Evolutionary conservation across 495 filamentous ascomycete species (phyloP), one percentile per base, ranked within the genome.

Genomic region (Xylona heveae): DNA sequence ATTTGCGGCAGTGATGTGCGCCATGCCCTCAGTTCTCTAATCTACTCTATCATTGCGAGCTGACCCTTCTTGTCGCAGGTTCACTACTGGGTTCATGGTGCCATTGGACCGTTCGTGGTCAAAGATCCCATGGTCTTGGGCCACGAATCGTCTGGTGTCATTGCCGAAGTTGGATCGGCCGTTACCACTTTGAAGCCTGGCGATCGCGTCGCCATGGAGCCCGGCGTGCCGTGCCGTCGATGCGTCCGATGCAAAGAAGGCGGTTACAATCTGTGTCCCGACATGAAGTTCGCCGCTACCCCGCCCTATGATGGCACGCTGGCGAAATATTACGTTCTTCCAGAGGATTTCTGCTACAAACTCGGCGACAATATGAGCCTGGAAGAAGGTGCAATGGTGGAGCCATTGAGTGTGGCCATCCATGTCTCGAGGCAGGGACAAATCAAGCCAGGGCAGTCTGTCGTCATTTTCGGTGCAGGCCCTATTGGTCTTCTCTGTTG

Each of bases 251-350:
- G 80, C 48, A 41, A 42, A 13, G 56, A 58, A 27, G 75, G 74
- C 17, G 61, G 79, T 31, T 88, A 90, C 50, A 92, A 90, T 50
- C 78, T 92, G 54, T 92, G 81, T 60, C 58, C 61, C n/a, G 50
- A 54, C 6, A 74, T 92, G 67, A 59, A 56, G 30, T 92, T 91
- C 53, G 23, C 23, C 23, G 23, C 23, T 7, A 25, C 23, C 23
- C 13, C n/a, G 17, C 14, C 14, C 18, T 8, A 20, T 26, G 21
- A 8, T 25, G 16, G 23, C 18, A 36, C 3, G 36, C 16, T 18
- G 6, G 8, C 14, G n/a, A 4, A 10, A 21, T 26, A 26, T 5
- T 19, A 9, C n/a, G 17, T 20, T 10, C 15, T 24, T 24, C 31
- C 16, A 39, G 51, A 35, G 50, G 32, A 48, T 17, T 41, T 53